Base-by-base conservation (phyloP, 306 rosid genomes). In the Pachyrhizus erosus region DNA sequence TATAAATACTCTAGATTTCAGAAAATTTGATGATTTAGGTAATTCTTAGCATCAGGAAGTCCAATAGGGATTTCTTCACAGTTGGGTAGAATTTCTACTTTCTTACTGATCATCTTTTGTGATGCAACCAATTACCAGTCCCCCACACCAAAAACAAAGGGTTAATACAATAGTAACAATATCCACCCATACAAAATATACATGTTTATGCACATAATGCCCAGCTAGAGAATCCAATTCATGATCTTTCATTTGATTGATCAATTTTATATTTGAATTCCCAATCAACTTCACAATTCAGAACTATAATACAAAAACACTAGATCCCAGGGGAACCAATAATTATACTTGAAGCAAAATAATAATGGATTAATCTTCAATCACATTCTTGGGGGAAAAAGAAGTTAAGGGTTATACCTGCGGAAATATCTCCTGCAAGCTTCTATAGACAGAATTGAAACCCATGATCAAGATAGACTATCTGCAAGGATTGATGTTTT, bases 381-480 rank as follows among this genome's bases (percentile, higher is more conserved):
- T n/a, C 7, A 70, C 48, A 57, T n/a, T 23, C 54, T 42, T 0
- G 26, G 3, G 1, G 2, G 8, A 17, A 1, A 24, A 61, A 7
- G 34, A n/a, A 64, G 11, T 60, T 3, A 8, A 64, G 49, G 71
- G 33, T 1, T 14, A 55, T 86, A 89, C 98, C 94, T 91, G 89
- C 2, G 98, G 97, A 82, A 93, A 93, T 42, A 91, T 29, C 70
- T 93, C 98, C 83, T 85, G 89, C 85, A 93, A 90, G 39, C 87
- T 60, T 21, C 48, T 66, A 70, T 82, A 91, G 42, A 93, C 97
- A 5, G 89, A 82, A 60, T 86, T 88, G 87, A 86, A 88, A 70
- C 97, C 94, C 98, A 93, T 92, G 69, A 76, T 81, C 65, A 64
- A 54, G 57, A 73, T 51, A 42, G 37, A 14, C 65, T 71, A 80